These are phyloP conservation scores for Alternaria hordeiaustralica DNA, from an alignment of 2,329 filamentous ascomycete species.

Conservation along the genomic window DNA sequence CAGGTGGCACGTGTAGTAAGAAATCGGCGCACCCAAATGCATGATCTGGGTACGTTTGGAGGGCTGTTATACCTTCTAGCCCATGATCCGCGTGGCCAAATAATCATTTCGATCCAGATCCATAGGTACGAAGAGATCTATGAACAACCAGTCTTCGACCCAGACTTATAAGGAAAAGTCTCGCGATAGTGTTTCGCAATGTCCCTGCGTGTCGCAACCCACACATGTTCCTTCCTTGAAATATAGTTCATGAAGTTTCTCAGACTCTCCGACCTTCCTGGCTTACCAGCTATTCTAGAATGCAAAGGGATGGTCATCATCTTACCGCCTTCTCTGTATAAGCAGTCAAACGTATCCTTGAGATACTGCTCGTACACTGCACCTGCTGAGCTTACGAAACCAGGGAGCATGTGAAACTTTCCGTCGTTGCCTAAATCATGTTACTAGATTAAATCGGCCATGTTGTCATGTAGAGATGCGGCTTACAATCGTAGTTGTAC, in stretches of 20 bases:
- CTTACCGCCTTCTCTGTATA: conserved; percentile 59
- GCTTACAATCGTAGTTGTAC: conserved; percentile 62
- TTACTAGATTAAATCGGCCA: conserved; percentile 39
- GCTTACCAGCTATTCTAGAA: conserved; percentile 60
- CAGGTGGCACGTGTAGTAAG: neutral
- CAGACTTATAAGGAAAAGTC: conserved; percentile 54
- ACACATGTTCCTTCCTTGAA: conserved; percentile 59
- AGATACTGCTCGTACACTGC: conserved; percentile 54
- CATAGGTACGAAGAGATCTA: neutral
- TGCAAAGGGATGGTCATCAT: conserved; percentile 66
- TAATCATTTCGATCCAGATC: neutral
- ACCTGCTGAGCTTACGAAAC: conserved; percentile 50
- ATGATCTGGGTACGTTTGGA: neutral
- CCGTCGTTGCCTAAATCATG: conserved; percentile 46
- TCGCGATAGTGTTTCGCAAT: conserved; percentile 59
- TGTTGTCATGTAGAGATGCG: conserved; percentile 20
- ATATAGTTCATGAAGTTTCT: conserved; percentile 62
- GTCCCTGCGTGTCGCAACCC: conserved; percentile 60
- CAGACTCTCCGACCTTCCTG: conserved; percentile 59
- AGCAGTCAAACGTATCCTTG: conserved; percentile 60
- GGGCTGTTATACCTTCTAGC: neutral
- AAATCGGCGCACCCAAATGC: neutral
- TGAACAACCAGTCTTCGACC: conserved; percentile 19
- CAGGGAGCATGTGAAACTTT: conserved; percentile 48
- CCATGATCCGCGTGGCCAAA: neutral